Base-by-base conservation (phyloP, 257 asterid genomes). In the Perilla frutescens region DNA sequence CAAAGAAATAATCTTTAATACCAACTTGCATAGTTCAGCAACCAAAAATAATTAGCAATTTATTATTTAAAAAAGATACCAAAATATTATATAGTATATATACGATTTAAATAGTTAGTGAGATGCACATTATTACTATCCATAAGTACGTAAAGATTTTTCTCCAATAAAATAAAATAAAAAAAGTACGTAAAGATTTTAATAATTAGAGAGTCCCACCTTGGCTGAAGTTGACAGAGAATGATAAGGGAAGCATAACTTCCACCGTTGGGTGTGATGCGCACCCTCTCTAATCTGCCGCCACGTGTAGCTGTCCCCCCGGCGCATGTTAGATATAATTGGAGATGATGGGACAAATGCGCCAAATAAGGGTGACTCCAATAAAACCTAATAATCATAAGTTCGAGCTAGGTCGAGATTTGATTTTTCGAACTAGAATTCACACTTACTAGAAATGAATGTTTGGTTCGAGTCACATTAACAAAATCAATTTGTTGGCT, bases 171-270 rank as follows among this genome's bases (percentile, higher is more conserved):
- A 34, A 57, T 4, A 10, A 31, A 31, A 57, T 8, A 32, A 12
- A 4, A 49, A 12, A 49, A 49, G 77, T 83, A 77, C 57, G 75
- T 73, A 79, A 81, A 81, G 83, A 66, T 75, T 72, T 67, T 43
- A 73, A 73, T 73, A 55, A 76, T 76, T 76, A 67, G 57, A 71
- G 70, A 71, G 73, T 70, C 63, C 84, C 79, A 84, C 77, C 74
- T 15, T 79, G 57, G 73, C 61, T 80, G 87, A 82, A 65, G 79
- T 70, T 74, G 87, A 82, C 83, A 71, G 77, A 79, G 56, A 70
- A 43, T 58, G 76, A 66, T 58, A 67, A 72, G 81, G 63, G 65
- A 7, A 70, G 76, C 79, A 51, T 70, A 84, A 58, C 79, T 68
- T 57, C 76, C 81, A 62, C 82, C 39, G 79, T 29, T 73, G 80